A percentile compares a stretch with the other conserved stretches of the same genome.
Evolutionary conservation across 768 basidiomycete genomes (phyloP).

Genomic region (Amanita subjunquillea): DNA sequence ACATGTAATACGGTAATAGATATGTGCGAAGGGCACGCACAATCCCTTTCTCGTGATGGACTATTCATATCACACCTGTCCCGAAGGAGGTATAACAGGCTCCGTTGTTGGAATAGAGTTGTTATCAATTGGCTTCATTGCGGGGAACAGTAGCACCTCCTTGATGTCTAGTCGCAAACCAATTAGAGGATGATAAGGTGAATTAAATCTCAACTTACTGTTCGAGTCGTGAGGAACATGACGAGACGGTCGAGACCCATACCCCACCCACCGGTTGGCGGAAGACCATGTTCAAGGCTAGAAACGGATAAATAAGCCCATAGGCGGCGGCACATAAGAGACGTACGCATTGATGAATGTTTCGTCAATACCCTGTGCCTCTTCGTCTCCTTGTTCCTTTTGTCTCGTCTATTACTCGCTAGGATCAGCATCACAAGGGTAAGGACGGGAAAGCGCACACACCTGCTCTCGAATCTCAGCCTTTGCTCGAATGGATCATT

Average conservation of each 20-base stretch:
- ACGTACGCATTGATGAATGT: constrained; percentile 90
- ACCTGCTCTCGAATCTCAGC: constrained; percentile 89
- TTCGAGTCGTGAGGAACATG: constrained; percentile 98
- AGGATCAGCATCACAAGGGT: neutral
- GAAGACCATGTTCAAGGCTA: constrained; percentile 93
- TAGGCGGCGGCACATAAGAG: neutral
- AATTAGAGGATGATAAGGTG: neutral
- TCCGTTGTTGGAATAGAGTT: neutral
- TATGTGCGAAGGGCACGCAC: neutral
- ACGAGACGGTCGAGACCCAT: constrained; percentile 92
- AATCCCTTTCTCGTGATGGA: neutral
- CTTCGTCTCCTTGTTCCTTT: constrained; percentile 96
- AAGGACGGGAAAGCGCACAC: constrained; percentile 4
- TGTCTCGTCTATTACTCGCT: constrained; percentile 48
- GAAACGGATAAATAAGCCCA: constrained; percentile 1
- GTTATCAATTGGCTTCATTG: constrained; percentile 78
- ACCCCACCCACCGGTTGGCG: constrained; percentile 97
- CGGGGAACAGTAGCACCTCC: constrained; percentile 93
- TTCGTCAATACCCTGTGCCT: constrained; percentile 96
- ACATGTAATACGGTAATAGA: neutral
- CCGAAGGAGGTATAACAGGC: neutral
- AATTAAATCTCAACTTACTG: constrained; percentile 37
- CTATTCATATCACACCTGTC: neutral
- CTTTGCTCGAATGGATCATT: constrained; percentile 98
- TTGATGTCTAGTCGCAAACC: constrained; percentile 64